Percentiles rank a stretch among this genome's conserved stretches.
Conservation (phyloP, 164 flowering plant species). For the Vitis amurensis region DNA sequence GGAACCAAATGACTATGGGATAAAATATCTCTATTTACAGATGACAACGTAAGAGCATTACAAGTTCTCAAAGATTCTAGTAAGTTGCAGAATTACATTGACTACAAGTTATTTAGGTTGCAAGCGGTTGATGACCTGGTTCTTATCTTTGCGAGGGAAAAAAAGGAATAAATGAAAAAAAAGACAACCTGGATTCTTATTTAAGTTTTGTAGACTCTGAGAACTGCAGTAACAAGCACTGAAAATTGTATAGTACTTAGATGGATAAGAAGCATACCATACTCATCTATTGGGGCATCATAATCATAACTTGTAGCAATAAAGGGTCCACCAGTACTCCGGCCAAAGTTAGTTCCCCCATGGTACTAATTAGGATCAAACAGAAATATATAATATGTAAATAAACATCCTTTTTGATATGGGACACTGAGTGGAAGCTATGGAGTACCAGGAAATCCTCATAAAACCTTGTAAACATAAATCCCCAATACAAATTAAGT, state of each 20-base stretch:
- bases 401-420: neutral
- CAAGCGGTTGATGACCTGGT: too few species aligned
- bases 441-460: neutral
- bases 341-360: constrained; percentile 98
- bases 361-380: constrained; percentile 63
- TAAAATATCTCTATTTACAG: too few species aligned
- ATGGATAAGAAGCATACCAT: constrained; percentile 52
- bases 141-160: too few species aligned
- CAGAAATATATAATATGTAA: constrained; percentile 4
- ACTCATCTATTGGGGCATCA: constrained; percentile 99
- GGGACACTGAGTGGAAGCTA: neutral
- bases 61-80: too few species aligned
- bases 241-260: neutral
- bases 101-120: too few species aligned
- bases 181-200: too few species aligned
- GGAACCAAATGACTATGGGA: too few species aligned
- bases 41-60: too few species aligned
- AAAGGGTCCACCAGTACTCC: constrained; percentile 92
- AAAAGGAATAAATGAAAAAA: too few species aligned
- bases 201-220: too few species aligned
- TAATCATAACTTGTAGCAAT: constrained; percentile 91
- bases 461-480: neutral
- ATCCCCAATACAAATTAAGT: constrained; percentile 8
- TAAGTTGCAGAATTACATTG: too few species aligned
- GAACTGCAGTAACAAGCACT: neutral